Evolutionary conservation across 306 rosid genomes (phyloP).

Genomic region (Cucumis hystrix): DNA sequence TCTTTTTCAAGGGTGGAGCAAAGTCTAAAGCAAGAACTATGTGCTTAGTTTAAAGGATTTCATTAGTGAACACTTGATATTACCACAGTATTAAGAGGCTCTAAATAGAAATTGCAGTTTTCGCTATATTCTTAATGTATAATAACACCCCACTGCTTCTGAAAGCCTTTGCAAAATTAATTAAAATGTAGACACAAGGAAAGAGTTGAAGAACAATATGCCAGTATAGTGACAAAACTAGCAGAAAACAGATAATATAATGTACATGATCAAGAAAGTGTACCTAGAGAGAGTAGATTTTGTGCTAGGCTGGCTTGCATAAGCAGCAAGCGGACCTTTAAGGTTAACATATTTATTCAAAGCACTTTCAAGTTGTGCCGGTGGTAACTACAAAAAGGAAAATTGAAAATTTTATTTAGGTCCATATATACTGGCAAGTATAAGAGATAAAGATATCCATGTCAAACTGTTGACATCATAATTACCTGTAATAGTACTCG

Average conservation of each 20-base stretch:
- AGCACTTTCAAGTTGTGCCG: constrained; percentile 80
- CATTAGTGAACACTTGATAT: not conserved
- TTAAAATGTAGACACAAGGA: not conserved
- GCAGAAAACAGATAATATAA: not conserved
- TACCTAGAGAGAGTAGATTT: constrained; percentile 73
- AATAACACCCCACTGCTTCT: not conserved
- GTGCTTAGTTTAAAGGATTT: not conserved
- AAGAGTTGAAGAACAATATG: not conserved
- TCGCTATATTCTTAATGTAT: not conserved
- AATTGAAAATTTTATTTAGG: not conserved
- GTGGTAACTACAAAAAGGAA: constrained; percentile 55
- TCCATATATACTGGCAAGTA: not conserved
- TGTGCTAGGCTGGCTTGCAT: constrained; percentile 65
- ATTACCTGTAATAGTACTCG: constrained; percentile 76
- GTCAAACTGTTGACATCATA: not conserved
- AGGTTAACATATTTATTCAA: constrained; percentile 65
- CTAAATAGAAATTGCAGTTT: not conserved
- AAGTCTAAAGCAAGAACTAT: not conserved
- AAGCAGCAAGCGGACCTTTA: constrained; percentile 62
- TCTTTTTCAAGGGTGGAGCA: not conserved
- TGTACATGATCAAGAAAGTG: constrained; percentile 6
- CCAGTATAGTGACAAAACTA: not conserved
- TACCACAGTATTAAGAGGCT: not conserved
- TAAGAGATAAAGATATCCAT: not conserved
- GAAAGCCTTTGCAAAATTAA: not conserved